Evolutionary conservation across 2,329 filamentous ascomycete species (phyloP).

Genomic region (Cercospora berteroae): DNA sequence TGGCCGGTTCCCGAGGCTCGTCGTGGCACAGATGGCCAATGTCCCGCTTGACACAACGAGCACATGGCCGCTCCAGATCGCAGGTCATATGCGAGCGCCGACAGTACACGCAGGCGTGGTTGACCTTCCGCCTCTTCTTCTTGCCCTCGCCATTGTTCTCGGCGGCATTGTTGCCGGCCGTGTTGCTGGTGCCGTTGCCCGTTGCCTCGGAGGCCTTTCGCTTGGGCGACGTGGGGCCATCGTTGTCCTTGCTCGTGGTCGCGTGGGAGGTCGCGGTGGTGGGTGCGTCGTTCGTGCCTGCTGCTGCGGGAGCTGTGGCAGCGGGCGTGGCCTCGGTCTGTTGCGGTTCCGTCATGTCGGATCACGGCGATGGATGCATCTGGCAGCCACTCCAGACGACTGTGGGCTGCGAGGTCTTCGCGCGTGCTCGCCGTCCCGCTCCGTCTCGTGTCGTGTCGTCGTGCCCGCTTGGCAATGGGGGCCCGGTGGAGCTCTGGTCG

Average conservation of each 20-base stretch:
- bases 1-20: conserved; percentile 84
- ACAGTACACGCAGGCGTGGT: conserved; percentile 56
- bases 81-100: conserved; percentile 57
- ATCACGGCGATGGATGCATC: neutral
- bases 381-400: neutral
- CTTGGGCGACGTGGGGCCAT: conserved; percentile 11
- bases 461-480: neutral
- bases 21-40: conserved; percentile 98
- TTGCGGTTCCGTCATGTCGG: neutral
- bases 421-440: neutral
- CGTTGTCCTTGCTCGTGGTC: neutral
- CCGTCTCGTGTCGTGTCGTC: neutral
- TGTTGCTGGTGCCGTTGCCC: neutral
- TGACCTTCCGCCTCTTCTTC: conserved; percentile 56
- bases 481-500: neutral
- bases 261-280: neutral
- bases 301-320: neutral
- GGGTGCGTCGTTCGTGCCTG: neutral
- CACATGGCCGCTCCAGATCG: conserved; percentile 81
- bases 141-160: conserved; percentile 28
- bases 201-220: conserved; percentile 10
- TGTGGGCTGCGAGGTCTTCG: neutral
- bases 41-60: conserved; percentile 95
- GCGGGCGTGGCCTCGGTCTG: neutral
- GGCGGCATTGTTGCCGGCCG: neutral